Conservation (phyloP, 495 filamentous ascomycete genomes). For the Bryoglossum gracile region DNA sequence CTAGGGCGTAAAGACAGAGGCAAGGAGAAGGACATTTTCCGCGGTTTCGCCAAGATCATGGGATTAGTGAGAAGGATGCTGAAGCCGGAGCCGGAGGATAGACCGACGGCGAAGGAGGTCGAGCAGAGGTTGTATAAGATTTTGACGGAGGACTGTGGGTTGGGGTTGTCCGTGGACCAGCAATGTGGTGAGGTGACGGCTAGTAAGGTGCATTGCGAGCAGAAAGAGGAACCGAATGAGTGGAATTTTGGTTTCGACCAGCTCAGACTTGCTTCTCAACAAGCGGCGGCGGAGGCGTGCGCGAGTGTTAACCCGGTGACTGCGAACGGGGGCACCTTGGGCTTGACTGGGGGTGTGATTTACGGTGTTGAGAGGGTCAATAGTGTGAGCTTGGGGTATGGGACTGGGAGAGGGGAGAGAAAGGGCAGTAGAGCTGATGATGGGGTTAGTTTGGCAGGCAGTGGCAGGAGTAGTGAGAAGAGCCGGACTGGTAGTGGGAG, state of each 20-base stretch:
- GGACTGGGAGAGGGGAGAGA: not conserved
- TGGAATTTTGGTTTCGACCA: constrained; percentile 21
- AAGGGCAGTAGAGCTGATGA: not conserved
- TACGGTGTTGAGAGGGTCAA: constrained; percentile 18
- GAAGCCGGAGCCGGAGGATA: constrained; percentile 33
- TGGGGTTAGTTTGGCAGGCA: constrained; percentile 9
- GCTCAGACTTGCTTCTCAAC: constrained; percentile 17
- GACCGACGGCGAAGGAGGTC: constrained; percentile 39
- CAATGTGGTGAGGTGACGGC: not conserved
- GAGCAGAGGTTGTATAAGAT: constrained; percentile 38
- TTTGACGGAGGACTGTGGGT: constrained; percentile 34
- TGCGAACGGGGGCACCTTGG: constrained; percentile 10
- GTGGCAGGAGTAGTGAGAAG: constrained; percentile 16
- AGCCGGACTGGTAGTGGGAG: constrained; percentile 12
- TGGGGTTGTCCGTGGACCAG: constrained; percentile 1
- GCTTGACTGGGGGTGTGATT: constrained; percentile 14
- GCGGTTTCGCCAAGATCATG: constrained; percentile 40
- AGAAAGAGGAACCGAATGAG: not conserved
- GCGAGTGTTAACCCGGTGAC: constrained; percentile 17
- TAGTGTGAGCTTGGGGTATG: not conserved
- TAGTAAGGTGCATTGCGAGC: constrained; percentile 18
- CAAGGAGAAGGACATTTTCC: constrained; percentile 48
- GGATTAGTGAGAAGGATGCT: constrained; percentile 41
- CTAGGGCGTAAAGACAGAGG: constrained; percentile 62
- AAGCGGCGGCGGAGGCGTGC: constrained; percentile 22